Conservation (phyloP, 164 flowering plant genomes). For the Aristolochia contorta region DNA sequence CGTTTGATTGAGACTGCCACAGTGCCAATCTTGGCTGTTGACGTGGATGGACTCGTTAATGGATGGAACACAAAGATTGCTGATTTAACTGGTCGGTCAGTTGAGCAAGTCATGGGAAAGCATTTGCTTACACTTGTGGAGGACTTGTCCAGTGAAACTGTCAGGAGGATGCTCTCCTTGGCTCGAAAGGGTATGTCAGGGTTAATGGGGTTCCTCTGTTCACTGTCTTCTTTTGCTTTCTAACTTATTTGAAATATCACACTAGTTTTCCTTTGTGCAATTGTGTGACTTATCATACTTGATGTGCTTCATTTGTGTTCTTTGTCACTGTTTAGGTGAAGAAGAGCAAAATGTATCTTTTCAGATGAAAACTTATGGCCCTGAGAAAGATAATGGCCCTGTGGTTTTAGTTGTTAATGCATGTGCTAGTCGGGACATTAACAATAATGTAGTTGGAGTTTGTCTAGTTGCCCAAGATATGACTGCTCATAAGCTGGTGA, state of each 20-base stretch:
- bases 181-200: slow-evolving; percentile 67
- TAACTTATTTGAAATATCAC: not conserved
- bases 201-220: not conserved
- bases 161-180: slow-evolving; percentile 53
- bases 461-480: slow-evolving; percentile 94
- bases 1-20: slow-evolving; percentile 89
- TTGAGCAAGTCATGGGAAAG: slow-evolving; percentile 70
- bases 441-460: slow-evolving; percentile 73
- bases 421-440: slow-evolving; percentile 78
- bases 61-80: slow-evolving; percentile 94
- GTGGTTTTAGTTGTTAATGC: slow-evolving; percentile 85
- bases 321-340: slow-evolving; percentile 40
- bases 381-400: slow-evolving; percentile 40
- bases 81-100: slow-evolving; percentile 72
- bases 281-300: not conserved
- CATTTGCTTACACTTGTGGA: slow-evolving; percentile 79
- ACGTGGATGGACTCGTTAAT: slow-evolving; percentile 65
- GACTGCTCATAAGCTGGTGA: slow-evolving; percentile 70
- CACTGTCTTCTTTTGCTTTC: not conserved
- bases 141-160: slow-evolving; percentile 55
- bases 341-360: slow-evolving; percentile 80
- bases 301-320: not conserved
- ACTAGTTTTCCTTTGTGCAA: not conserved
- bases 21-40: slow-evolving; percentile 88
- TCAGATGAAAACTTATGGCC: slow-evolving; percentile 69